A percentile compares a stretch with the other conserved stretches of the same genome.
These are phyloP conservation scores for Mycena haematopus DNA, from an alignment of 768 basidiomycete species.

Conservation along the genomic window DNA sequence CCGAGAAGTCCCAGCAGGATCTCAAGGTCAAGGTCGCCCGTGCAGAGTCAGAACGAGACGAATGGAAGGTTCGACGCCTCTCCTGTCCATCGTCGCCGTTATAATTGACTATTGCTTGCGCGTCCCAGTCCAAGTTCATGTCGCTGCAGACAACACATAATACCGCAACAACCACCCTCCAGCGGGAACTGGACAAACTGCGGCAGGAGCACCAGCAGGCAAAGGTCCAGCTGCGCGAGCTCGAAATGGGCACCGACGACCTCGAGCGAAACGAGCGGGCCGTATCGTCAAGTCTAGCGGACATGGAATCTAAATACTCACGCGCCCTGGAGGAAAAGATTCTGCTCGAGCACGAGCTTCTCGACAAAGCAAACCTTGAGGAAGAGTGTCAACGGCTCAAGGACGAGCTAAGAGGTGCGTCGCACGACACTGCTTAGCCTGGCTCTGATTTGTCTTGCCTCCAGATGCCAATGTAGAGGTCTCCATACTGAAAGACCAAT, in stretches of 20 bases:
- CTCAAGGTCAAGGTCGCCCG: slow-evolving; percentile 73
- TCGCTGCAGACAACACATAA: slow-evolving; percentile 90
- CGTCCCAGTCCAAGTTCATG: slow-evolving; percentile 77
- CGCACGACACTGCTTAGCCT: slow-evolving; percentile 1
- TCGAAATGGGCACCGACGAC: slow-evolving; percentile 98
- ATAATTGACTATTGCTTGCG: neutral
- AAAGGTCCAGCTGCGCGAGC: slow-evolving; percentile 80
- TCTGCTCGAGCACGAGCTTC: slow-evolving; percentile 91
- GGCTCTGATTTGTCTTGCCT: slow-evolving; percentile 16
- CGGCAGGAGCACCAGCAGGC: slow-evolving; percentile 74
- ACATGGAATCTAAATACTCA: slow-evolving; percentile 88
- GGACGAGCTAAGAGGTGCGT: slow-evolving; percentile 89
- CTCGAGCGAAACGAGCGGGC: slow-evolving; percentile 94
- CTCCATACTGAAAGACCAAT: slow-evolving; percentile 80
- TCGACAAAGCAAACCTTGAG: slow-evolving; percentile 89
- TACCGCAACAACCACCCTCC: slow-evolving; percentile 87
- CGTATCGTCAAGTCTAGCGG: slow-evolving; percentile 80
- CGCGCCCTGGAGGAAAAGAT: slow-evolving; percentile 96
- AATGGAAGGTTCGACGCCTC: slow-evolving; percentile 82
- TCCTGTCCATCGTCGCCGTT: neutral
- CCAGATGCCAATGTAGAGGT: slow-evolving; percentile 88
- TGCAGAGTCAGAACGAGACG: slow-evolving; percentile 80
- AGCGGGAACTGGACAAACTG: slow-evolving; percentile 86
- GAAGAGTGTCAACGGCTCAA: slow-evolving; percentile 90
- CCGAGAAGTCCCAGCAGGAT: slow-evolving; percentile 85